Percentiles rank a stretch among this genome's conserved stretches.
These are phyloP conservation scores for Colletotrichum higginsianum DNA, from an alignment of 2,329 filamentous ascomycete species.

Conservation along the genomic window DNA sequence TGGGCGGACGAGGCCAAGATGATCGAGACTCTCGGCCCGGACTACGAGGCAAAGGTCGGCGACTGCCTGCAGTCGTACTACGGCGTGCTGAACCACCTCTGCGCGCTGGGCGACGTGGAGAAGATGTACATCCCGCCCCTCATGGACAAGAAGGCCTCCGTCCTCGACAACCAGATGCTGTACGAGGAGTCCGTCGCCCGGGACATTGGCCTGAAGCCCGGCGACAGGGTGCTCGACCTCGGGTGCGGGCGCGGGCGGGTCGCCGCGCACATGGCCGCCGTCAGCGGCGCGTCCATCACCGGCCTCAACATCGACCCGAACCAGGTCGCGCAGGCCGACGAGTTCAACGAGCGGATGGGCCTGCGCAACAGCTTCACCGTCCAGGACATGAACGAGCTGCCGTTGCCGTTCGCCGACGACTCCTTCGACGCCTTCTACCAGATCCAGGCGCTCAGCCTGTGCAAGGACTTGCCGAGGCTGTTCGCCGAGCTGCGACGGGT, in stretches of 20 bases:
- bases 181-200: constrained; percentile 66
- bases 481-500: constrained; percentile 65
- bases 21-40: constrained; percentile 61
- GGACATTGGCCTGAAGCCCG: constrained; percentile 60
- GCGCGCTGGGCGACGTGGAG: constrained; percentile 69
- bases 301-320: constrained; percentile 70
- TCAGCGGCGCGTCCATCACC: constrained; percentile 62
- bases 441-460: constrained; percentile 71
- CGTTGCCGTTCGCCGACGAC: constrained; percentile 64
- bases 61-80: constrained; percentile 68
- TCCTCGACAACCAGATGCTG: constrained; percentile 67
- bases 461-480: constrained; percentile 62
- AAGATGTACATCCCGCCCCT: constrained; percentile 72
- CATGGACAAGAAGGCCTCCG: constrained; percentile 65
- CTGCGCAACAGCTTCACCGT: constrained; percentile 64
- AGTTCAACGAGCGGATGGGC: constrained; percentile 60
- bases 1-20: constrained; percentile 67
- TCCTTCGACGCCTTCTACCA: constrained; percentile 69
- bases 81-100: constrained; percentile 68
- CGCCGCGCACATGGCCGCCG: constrained; percentile 67
- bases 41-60: constrained; percentile 66
- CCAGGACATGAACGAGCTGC: constrained; percentile 66
- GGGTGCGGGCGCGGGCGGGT: constrained; percentile 68
- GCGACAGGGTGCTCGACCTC: constrained; percentile 65
- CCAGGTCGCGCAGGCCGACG: constrained; percentile 62